phyloP scores from a whole-genome alignment of 202 grass and related monocot species.

The Eragrostis tef region DNA sequence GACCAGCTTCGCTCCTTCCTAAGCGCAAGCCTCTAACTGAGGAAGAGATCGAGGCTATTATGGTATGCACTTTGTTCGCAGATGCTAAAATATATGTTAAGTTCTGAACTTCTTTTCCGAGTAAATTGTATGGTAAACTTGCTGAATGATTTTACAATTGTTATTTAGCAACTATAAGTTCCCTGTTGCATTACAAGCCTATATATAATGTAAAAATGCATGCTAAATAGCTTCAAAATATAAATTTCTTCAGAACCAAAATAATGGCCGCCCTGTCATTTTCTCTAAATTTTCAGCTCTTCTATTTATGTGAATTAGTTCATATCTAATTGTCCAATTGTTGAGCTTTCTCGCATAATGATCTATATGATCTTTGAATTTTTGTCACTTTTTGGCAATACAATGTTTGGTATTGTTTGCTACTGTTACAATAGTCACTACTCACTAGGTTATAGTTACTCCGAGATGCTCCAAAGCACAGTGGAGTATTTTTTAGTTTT shows the following conservation, averaged over 20 bases:
- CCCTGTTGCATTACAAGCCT: not conserved
- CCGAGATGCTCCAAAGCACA: not conserved
- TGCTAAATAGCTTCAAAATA: not conserved
- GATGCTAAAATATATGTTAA: slow-evolving; percentile 7
- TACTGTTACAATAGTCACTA: not conserved
- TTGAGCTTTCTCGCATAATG: not conserved
- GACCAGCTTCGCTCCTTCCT: slow-evolving; percentile 87
- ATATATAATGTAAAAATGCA: slow-evolving; percentile 5
- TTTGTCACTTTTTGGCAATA: too few relatives aligned
- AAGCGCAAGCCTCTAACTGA: slow-evolving; percentile 88
- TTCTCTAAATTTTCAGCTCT: not conserved
- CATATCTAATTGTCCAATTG: not conserved
- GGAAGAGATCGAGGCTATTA: slow-evolving; percentile 92
- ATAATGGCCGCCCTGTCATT: not conserved
- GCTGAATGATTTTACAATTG: slow-evolving; percentile 7
- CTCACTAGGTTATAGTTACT: not conserved
- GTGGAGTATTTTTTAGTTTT: not conserved
- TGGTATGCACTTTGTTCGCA: slow-evolving; percentile 59
- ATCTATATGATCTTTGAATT: not conserved
- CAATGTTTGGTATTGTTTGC: not conserved
- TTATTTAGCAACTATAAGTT: not conserved
- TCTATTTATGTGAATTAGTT: not conserved
- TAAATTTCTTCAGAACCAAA: not conserved
- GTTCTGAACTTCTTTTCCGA: slow-evolving; percentile 1
- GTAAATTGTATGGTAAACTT: slow-evolving; percentile 26